Base-by-base conservation (phyloP, 2,329 filamentous ascomycete species). In the Calonectria honghensis region DNA sequence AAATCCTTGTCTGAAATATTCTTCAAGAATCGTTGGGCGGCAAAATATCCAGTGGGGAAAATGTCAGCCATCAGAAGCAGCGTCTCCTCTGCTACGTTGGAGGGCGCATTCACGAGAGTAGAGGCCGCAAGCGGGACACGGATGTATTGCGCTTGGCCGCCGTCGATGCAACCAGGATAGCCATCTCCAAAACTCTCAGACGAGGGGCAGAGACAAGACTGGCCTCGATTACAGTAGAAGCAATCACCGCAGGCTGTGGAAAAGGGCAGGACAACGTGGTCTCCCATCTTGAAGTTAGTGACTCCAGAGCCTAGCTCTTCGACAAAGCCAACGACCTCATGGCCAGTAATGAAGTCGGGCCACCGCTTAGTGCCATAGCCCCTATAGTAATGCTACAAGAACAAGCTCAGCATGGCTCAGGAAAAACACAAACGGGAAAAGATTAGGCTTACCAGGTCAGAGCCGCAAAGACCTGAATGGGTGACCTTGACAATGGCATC, bases 21-120 rank as follows among this genome's bases (percentile, higher is more conserved):
- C 41, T 72, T 72, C 27, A 73, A 32, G n/a, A 73, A 73, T 11
- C 59, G 27, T 2, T 45, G 45, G 14, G 66, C 66, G 4, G 24
- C 37, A 27, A 69, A 74, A 54, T 74, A 74, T 1, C 72, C 72
- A 9, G 72, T 74, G 11, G 72, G 72, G 29, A 74, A 71, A 29
- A 74, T 71, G 18, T 74, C 72, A 20, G 41, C 59, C 72, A 74
- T 74, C 9, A 74, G 27, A 29, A 74, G 52, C 9, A 74, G 41
- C 51, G 70, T 66, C 6, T 74, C 37, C 24, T 70, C 61, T 1
- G 63, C 39, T 13, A 74, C 37, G 2, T 61, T 29, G 20, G 27
- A 29, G 3, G 51, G 51, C 27, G 27, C 31, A 6, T 54, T 16
- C 4, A 70, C 59, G 13, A 69, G 54, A 6, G 72, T 73, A 2